Base-by-base conservation (phyloP, 305 asterid species). In the Rubia peregrina region DNA sequence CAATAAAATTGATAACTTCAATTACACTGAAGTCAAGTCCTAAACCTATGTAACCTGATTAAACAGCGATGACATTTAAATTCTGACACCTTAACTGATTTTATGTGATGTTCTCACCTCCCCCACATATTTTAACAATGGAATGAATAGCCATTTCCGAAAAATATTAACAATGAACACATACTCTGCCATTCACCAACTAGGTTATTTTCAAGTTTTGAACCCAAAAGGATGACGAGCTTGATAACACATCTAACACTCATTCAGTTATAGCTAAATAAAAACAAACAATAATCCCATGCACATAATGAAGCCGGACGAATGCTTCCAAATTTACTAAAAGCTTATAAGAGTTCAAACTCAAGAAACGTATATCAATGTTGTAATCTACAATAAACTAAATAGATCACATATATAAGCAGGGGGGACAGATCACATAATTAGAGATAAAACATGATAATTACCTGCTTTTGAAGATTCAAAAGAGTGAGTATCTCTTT, bases 401-500 rank as follows among this genome's bases (percentile, higher is more conserved):
- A 19, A 56, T 26, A 6, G 2, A 56, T n/a, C 38, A 62, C 40
- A 24, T 36, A 38, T 7, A 55, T 19, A 55, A 19, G 24, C 30
- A 13, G 0, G 16, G 46, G 38, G 41, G 30, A 48, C 46, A 49
- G 38, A 48, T 68, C 26, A 69, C 7, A 69, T 62, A 30, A 6
- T 49, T 3, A 61, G 48, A 40, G 24, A 64, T 22, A 61, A 56
- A 69, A 21, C 26, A 19, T 12, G 71, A 70, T 7, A 51, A 67
- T 62, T 53, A 93, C 96, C 97, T 89, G 96, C 76, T 88, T 91
- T 82, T 94, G 99, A 83, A 94, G 96, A 82, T 88, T 88, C 85
- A 94, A 75, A 48, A 94, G 85, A 65, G 92, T 94, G 77, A 88
- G 62, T 79, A 94, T 94, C 85, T 94, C 99, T 85, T 91, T 89